Evolutionary conservation across 192 early-diverging fungal species (phyloP), one percentile per base, ranked within the genome.

Genomic region (Coemansia brasiliensis): DNA sequence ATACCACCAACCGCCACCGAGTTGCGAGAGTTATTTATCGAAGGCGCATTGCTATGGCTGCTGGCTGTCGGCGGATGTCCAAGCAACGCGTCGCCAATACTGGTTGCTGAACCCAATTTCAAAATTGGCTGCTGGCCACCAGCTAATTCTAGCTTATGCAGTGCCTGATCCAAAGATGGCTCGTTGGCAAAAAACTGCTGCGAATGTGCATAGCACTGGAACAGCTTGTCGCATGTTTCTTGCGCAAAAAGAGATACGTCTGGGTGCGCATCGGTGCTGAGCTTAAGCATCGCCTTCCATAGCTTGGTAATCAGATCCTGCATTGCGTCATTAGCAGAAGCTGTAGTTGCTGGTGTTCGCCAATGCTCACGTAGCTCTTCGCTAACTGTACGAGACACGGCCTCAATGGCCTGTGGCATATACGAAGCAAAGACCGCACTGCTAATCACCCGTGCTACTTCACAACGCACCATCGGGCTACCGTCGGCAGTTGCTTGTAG

Each of bases 391-490:
- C 89, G 58, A 8, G 45, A 9, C 3, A 93, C 89, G 0, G 88
- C 88, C 15, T 69, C 59, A 20, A 90, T 75, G 52, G 92, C 88
- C 9, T 84, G 75, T 13, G 73, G 72, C 45, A 77, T 60, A 32
- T 92, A 67, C 48, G 70, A 85, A n/a, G 87, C 80, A 55, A 85
- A 72, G 11, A 94, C 90, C 26, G 91, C 75, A 39, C 83, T 74
- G 10, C 90, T 90, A 16, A 98, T 73, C 11, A 86, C 81, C 32
- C 85, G 69, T 25, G 90, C 92, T 6, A 96, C 83, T 67, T 98
- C 94, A 61, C 86, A 84, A 37, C 96, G 84, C 11, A 98, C 96
- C 60, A 95, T 83, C 17, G 94, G 92, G 12, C 88, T 90, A 24
- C 87, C 92, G 70, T 98, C 96, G 8, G 84, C 65, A 13, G 86